Evolutionary conservation across 2,329 filamentous ascomycete species (phyloP), one percentile per base, ranked within the genome.

Genomic region (Talaromyces marneffei): DNA sequence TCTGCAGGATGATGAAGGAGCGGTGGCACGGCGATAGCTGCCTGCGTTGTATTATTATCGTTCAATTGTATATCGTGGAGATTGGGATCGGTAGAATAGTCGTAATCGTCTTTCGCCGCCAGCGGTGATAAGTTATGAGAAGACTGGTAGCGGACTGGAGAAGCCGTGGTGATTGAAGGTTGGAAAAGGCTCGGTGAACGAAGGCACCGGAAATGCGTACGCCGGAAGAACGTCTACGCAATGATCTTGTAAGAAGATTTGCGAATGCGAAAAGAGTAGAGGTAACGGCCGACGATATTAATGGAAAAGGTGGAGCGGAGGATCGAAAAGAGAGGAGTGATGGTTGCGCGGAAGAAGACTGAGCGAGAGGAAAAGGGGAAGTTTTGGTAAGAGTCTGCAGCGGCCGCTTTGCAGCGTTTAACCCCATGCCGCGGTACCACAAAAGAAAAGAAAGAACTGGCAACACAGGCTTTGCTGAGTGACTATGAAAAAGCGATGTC

Each of bases 81-180:
- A 53, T 50, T 27, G 9, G 23, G 50, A 20, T 42, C 31, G 44
- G 37, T 9, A 20, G 44, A 33, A 52, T 60, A 27, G 37, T 33
- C 35, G 54, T 59, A 37, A 31, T 31, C n/a, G 55, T 71, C 69
- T 75, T 76, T 68, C 71, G 70, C 66, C 74, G 72, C 66, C 71
- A 74, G 66, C 73, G 75, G 67, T 74, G 75, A 71, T 72, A 74
- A 40, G 63, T 68, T 48, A 62, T 56, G 29, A 62, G 31, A 59
- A 55, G 42, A 59, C 56, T 59, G 46, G 39, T 48, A 48, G 60
- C 55, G 39, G 55, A 40, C 46, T 31, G 60, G 39, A 55, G 60
- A 59, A 62, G 60, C 60, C 60, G 60, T 62, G 39, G 29, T 62
- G 57, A 50, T 39, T 23, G 50, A 44, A 31, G 18, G 29, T 29